These are phyloP conservation scores for Bremia lactucae DNA, from an alignment of 352 stramenopile genomes.

Conservation along the genomic window DNA sequence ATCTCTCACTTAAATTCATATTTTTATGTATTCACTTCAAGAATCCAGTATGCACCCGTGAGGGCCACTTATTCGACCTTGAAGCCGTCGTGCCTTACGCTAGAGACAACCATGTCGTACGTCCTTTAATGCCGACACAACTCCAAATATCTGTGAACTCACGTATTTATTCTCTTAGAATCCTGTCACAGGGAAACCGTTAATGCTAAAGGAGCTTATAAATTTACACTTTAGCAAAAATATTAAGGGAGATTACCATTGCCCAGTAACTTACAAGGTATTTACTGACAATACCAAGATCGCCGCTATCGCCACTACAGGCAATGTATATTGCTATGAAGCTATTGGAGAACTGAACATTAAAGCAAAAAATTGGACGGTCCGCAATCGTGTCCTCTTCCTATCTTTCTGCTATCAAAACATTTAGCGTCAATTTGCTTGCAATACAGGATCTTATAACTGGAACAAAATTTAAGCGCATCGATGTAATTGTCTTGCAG, in stretches of 20 bases:
- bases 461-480: conserved; percentile 86
- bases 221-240: conserved; percentile 79
- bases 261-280: conserved; percentile 95
- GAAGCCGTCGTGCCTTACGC: conserved; percentile 93
- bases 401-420: neutral
- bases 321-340: conserved; percentile 96
- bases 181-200: conserved; percentile 87
- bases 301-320: conserved; percentile 58
- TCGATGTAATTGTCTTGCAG: conserved; percentile 92
- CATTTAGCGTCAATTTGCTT: conserved; percentile 10
- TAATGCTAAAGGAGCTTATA: conserved; percentile 92
- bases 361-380: conserved; percentile 94
- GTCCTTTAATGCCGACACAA: too few species aligned
- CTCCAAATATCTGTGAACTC: too few species aligned
- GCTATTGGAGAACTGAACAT: conserved; percentile 97
- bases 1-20: neutral
- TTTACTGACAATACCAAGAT: conserved; percentile 87
- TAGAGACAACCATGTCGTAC: conserved; percentile 89
- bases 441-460: conserved; percentile 84
- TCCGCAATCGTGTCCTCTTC: conserved; percentile 7
- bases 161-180: conserved; percentile 50
- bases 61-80: conserved; percentile 96
- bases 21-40: conserved; percentile 9
- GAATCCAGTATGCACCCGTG: conserved; percentile 90
- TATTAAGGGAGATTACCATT: conserved; percentile 66